Evolutionary conservation across 2,329 filamentous ascomycete genomes (phyloP), one percentile per base, ranked within the genome.

Genomic region (Diaporthe sp.): DNA sequence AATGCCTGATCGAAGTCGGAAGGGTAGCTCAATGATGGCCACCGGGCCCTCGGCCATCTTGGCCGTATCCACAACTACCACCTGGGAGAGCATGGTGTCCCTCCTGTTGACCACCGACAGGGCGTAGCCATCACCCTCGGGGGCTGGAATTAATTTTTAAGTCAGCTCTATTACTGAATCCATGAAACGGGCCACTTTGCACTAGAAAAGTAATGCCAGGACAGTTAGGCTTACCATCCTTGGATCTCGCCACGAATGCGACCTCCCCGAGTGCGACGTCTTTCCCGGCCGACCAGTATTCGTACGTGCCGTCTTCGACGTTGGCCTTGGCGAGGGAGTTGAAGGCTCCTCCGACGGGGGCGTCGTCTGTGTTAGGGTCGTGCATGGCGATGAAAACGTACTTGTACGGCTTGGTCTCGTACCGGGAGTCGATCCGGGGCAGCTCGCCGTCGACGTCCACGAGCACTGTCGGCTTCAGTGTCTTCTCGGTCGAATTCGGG

Each of bases 331-430:
- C 53, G 17, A 71, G 42, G 17, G 68, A 60, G 39, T 71, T 71
- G 25, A 28, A 71, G 13, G 53, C 53, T 25, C 53, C 68, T 3
- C 68, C 68, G 28, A 60, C 34, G 53, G 68, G 51, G 1, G 53
- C 51, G 7, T 71, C 68, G 37, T 60, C 37, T 34, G 68, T 34
- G 25, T 60, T 34, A 0, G 68, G 68, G 31, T 71, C 68, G 37
- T 60, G 68, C 68, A 71, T 60, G 39, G 68, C 53, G 51, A 60
- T 46, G 37, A 71, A 60, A 28, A 71, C 57, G 4, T 46, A 58
- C 68, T 37, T 44, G 28, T 71, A 71, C 12, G 68, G 68, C 68
- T 71, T 71, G 2, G 68, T 71, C 53, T 60, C 53, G 53, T 71
- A 44, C 12, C 68, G 53, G 31, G 68, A n/a, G 44, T 71, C 31